phyloP scores from a whole-genome alignment of 345 rosid genomes.

The Rubroshorea leprosula region DNA sequence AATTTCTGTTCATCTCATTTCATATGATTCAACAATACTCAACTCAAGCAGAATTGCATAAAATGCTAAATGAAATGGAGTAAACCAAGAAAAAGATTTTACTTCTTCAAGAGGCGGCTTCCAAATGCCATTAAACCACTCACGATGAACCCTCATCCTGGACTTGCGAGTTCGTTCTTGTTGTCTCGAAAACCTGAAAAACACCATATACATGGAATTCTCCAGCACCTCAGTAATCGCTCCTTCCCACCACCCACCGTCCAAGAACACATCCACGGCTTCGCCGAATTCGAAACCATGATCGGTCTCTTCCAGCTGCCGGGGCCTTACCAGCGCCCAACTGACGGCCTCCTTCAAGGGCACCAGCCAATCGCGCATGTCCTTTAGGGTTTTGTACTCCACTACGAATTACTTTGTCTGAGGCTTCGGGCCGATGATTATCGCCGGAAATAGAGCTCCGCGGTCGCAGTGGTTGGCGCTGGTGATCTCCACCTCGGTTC shows the following conservation, averaged over 20 bases:
- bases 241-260: slow-evolving; percentile 1
- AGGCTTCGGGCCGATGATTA: neutral
- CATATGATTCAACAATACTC: no score
- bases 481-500: neutral
- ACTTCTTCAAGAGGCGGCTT: neutral
- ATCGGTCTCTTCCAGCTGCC: neutral
- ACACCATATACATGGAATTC: neutral
- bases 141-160: neutral
- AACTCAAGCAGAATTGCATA: no score
- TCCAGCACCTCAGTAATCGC: neutral
- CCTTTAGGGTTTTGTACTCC: neutral
- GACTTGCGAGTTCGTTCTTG: neutral
- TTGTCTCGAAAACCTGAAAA: neutral
- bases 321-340: neutral
- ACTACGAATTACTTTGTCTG: neutral
- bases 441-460: neutral
- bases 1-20: no score
- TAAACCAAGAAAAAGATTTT: no score
- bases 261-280: neutral
- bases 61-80: no score
- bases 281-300: neutral
- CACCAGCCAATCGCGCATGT: neutral
- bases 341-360: neutral
- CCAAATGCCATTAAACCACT: neutral
- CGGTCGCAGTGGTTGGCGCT: neutral